Percentiles rank a stretch among this genome's conserved stretches.
Conservation (phyloP, 495 filamentous ascomycete species). For the Penicillium herquei region DNA sequence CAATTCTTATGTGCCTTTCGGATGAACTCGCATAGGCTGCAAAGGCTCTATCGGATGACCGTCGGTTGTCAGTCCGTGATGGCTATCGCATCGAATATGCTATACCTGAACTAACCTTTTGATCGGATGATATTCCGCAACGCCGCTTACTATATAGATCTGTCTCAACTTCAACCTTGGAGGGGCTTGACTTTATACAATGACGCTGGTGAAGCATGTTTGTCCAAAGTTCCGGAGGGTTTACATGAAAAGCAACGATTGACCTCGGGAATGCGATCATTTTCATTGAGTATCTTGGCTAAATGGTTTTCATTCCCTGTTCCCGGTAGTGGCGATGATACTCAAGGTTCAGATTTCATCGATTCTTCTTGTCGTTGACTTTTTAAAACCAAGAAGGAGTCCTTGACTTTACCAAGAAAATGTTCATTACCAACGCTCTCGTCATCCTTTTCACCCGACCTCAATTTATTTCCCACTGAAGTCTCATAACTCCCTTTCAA, state of each 20-base stretch:
- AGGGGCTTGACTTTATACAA: neutral
- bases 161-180: too few species aligned
- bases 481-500: neutral
- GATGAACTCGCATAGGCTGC: neutral
- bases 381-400: neutral
- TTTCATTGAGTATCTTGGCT: slow-evolving; percentile 2
- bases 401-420: slow-evolving; percentile 1
- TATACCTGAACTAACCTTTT: neutral
- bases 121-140: neutral
- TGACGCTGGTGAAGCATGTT: slow-evolving; percentile 9
- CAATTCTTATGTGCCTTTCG: neutral
- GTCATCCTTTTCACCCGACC: slow-evolving; percentile 10
- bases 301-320: slow-evolving; percentile 4
- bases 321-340: slow-evolving; percentile 17
- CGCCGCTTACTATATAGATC: neutral
- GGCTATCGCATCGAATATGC: neutral
- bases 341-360: slow-evolving; percentile 7
- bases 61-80: neutral
- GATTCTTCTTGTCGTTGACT: neutral
- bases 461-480: neutral
- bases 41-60: neutral
- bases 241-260: neutral
- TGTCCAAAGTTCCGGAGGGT: slow-evolving; percentile 2
- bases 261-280: slow-evolving; percentile 8
- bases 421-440: slow-evolving; percentile 7